Percentiles rank a stretch among this genome's conserved stretches.
phyloP scores from a whole-genome alignment of 345 rosid genomes.

The Gossypium anomalum region DNA sequence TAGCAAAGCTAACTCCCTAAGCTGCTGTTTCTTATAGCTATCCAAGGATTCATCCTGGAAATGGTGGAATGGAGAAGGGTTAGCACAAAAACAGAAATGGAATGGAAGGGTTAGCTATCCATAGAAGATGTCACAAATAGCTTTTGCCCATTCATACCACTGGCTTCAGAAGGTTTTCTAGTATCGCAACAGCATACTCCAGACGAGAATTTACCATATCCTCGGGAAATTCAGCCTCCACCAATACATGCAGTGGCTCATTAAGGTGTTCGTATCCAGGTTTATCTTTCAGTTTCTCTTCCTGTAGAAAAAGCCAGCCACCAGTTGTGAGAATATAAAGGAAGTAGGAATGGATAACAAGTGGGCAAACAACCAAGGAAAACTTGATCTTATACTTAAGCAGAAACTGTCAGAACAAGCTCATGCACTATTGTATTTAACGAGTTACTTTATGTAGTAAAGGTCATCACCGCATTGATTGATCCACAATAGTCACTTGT shows the following conservation, averaged over 20 bases:
- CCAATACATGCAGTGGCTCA: conserved; percentile 77
- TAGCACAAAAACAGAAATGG: not conserved
- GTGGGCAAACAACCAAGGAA: not conserved
- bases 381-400: not conserved
- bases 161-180: conserved; percentile 81
- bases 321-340: conserved; percentile 11
- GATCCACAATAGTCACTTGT: too few species aligned
- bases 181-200: conserved; percentile 65
- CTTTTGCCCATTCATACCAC: conserved; percentile 51
- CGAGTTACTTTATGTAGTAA: too few species aligned
- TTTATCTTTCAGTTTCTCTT: conserved; percentile 87
- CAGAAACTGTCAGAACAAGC: too few species aligned
- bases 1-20: conserved; percentile 77
- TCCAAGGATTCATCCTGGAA: conserved; percentile 87
- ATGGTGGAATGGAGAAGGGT: not conserved
- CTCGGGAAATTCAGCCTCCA: conserved; percentile 93
- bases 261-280: conserved; percentile 93
- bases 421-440: too few species aligned
- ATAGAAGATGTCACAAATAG: not conserved
- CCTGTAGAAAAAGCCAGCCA: conserved; percentile 34
- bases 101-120: not conserved
- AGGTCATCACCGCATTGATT: too few species aligned
- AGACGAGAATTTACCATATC: conserved; percentile 62
- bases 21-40: conserved; percentile 83
- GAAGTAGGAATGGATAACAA: not conserved